Percentiles rank a stretch among this genome's conserved stretches.
Conservation (phyloP, 441 rosid genomes). For the Bocquillonia castaneifolia region DNA sequence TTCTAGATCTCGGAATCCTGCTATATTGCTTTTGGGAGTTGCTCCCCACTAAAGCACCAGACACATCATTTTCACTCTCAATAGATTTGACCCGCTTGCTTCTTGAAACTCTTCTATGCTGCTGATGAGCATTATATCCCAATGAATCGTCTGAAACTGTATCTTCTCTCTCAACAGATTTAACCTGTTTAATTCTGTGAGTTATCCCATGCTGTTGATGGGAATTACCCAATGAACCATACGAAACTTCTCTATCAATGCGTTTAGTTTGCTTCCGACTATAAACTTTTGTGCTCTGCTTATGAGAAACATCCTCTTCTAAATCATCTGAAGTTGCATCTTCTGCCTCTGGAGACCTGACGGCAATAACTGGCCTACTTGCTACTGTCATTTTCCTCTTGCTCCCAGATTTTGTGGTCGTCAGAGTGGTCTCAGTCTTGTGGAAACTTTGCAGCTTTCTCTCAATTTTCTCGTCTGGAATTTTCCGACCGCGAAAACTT, state of each 20-base stretch:
- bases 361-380: constrained; percentile 43
- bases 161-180: constrained; percentile 32
- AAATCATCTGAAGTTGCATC: constrained; percentile 31
- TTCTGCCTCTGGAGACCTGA: constrained; percentile 32
- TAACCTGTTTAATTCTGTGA: constrained; percentile 22
- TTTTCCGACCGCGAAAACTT: constrained; percentile 29
- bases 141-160: constrained; percentile 59
- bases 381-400: constrained; percentile 58
- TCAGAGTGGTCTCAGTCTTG: constrained; percentile 35
- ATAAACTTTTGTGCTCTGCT: constrained; percentile 19
- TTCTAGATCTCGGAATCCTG: constrained; percentile 28
- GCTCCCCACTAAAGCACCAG: constrained; percentile 46
- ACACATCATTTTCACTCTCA: constrained; percentile 39
- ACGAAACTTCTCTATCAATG: constrained; percentile 27
- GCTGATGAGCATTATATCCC: constrained; percentile 38
- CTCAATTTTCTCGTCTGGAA: constrained; percentile 48
- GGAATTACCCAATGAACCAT: constrained; percentile 23
- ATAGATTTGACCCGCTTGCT: constrained; percentile 42
- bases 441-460: constrained; percentile 31
- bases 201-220: constrained; percentile 18
- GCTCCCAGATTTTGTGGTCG: constrained; percentile 47
- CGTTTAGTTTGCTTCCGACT: constrained; percentile 22
- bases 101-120: constrained; percentile 36
- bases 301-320: constrained; percentile 23
- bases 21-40: constrained; percentile 33